Conservation (phyloP, 1,139 yeast genomes). For the Hanseniaspora sp. region DNA sequence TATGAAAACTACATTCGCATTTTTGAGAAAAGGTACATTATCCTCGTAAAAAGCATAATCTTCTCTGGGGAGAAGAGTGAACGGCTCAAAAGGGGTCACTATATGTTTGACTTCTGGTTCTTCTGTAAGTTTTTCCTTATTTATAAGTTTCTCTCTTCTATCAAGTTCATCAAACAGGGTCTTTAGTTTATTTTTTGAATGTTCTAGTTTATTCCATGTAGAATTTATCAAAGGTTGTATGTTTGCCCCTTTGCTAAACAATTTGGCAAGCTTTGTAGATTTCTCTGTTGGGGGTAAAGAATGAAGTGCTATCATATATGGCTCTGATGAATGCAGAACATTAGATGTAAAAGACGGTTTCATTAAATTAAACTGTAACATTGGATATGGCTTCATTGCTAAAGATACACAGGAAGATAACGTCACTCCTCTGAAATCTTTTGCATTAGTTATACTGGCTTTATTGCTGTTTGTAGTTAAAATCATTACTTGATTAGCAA, state of each 20-base stretch:
- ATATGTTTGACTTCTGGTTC: constrained; percentile 34
- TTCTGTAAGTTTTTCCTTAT: constrained; percentile 19
- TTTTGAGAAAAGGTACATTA: constrained; percentile 47
- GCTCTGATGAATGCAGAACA: constrained; percentile 43
- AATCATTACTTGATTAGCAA: constrained; percentile 35
- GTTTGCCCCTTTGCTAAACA: constrained; percentile 48
- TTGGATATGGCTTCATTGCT: constrained; percentile 59
- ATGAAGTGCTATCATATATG: constrained; percentile 47
- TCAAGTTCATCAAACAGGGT: constrained; percentile 21
- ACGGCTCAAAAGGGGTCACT: constrained; percentile 25
- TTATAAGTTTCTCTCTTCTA: constrained; percentile 24
- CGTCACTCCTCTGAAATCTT: constrained; percentile 50
- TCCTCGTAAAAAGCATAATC: constrained; percentile 15
- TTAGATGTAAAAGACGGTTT: constrained; percentile 69
- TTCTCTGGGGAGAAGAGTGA: constrained; percentile 26
- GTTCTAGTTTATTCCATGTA: constrained; percentile 13
- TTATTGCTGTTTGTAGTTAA: constrained; percentile 29
- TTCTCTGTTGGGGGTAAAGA: constrained; percentile 47
- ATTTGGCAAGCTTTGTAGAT: constrained; percentile 45
- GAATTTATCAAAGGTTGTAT: constrained; percentile 15
- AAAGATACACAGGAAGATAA: constrained; percentile 72
- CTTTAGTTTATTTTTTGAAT: constrained; percentile 18
- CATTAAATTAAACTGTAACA: constrained; percentile 71
- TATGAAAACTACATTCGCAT: constrained; percentile 52
- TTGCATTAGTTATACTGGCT: constrained; percentile 16